These are phyloP conservation scores for Ampelomyces quisqualis DNA, from an alignment of 2,329 filamentous ascomycete genomes.

Conservation along the genomic window DNA sequence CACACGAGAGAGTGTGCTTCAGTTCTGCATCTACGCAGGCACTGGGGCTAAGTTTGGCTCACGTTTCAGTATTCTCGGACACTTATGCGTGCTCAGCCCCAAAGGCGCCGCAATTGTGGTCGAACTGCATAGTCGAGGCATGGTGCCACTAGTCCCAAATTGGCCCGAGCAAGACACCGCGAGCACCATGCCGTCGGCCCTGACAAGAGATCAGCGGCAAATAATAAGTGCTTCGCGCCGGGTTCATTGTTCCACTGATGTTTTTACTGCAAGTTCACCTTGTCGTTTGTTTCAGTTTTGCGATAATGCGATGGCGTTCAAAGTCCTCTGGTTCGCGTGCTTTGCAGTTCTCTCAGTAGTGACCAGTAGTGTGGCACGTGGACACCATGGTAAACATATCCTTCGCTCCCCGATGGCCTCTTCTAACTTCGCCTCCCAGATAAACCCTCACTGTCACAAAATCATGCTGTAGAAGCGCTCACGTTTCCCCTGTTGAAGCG, in stretches of 20 bases:
- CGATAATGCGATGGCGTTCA: conserved; percentile 44
- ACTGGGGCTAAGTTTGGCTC: too few species aligned
- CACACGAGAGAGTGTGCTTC: too few species aligned
- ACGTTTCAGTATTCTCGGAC: conserved; percentile 30
- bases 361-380: conserved; percentile 4
- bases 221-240: conserved; percentile 28
- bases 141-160: conserved; percentile 20
- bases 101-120: background rate
- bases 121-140: conserved; percentile 8
- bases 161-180: conserved; percentile 19
- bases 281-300: conserved; percentile 28
- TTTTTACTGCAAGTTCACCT: conserved; percentile 19
- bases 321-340: conserved; percentile 23
- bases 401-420: background rate
- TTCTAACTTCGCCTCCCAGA: background rate
- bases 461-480: background rate
- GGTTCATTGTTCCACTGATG: conserved; percentile 29
- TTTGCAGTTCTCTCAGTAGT: conserved; percentile 9
- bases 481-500: background rate
- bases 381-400: conserved; percentile 7
- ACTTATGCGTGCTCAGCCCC: conserved; percentile 35
- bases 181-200: conserved; percentile 24
- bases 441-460: background rate
- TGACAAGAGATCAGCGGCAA: conserved; percentile 20
- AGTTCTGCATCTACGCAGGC: too few species aligned